Evolutionary conservation across 176 grass and related monocot genomes (phyloP).

Genomic region (Triticum dicoccoides): DNA sequence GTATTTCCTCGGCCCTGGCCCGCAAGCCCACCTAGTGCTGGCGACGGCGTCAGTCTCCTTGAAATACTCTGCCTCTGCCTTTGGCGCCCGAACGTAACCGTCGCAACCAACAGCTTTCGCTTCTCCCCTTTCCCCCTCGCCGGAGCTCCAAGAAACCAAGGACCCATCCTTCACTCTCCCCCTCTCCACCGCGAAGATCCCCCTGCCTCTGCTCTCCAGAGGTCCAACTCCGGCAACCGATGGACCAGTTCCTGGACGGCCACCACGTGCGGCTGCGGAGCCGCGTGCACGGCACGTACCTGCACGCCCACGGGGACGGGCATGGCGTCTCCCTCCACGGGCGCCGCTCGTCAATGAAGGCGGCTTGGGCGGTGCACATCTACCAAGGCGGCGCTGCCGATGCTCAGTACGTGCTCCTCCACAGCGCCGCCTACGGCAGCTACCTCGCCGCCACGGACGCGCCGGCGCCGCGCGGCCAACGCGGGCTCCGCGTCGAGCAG

Average conservation of each 20-base stretch:
- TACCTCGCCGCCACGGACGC: neutral
- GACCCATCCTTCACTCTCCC: neutral
- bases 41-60: neutral
- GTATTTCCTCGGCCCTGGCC: too few species aligned
- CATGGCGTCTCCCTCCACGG: neutral
- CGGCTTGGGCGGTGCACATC: slow-evolving; percentile 2
- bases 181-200: neutral
- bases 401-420: neutral
- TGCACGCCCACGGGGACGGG: slow-evolving; percentile 18
- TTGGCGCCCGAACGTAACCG: neutral
- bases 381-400: neutral
- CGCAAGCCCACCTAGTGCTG: too few species aligned
- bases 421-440: slow-evolving; percentile 7
- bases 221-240: neutral
- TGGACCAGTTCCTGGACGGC: slow-evolving; percentile 1
- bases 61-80: neutral
- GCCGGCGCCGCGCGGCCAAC: neutral
- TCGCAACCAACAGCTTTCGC: neutral
- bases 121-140: neutral
- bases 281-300: neutral
- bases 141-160: neutral
- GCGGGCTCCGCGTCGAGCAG: neutral
- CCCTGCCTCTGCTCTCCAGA: neutral
- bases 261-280: slow-evolving; percentile 12
- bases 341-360: neutral